Evolutionary conservation across 257 asterid species (phyloP).

Genomic region (Lycium barbarum): DNA sequence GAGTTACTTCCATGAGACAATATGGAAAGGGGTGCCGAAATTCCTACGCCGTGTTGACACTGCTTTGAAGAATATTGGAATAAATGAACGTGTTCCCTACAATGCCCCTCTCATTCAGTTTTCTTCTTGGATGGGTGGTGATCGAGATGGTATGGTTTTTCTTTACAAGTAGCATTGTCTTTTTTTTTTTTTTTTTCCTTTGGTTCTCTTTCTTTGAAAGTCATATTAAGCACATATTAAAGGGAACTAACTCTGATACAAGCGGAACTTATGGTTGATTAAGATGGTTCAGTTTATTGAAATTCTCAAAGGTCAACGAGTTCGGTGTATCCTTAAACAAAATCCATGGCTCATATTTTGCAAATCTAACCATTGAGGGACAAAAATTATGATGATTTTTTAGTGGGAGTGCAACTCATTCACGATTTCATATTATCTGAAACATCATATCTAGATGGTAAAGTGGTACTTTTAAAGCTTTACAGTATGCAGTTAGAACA

Average conservation of each 20-base stretch:
- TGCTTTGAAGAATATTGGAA: conserved; percentile 91
- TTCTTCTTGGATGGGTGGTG: conserved; percentile 99
- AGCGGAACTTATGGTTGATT: neutral
- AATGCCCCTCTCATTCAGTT: conserved; percentile 93
- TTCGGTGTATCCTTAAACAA: neutral
- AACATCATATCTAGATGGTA: conserved; percentile 23
- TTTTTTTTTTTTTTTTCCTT: neutral
- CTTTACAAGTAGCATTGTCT: conserved; percentile 17
- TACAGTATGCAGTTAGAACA: neutral
- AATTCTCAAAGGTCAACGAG: neutral
- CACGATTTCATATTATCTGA: neutral
- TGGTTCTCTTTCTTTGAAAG: neutral
- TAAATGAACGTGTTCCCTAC: conserved; percentile 91
- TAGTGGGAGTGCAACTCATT: neutral
- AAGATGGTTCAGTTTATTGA: conserved; percentile 21
- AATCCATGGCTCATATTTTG: neutral
- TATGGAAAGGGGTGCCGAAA: conserved; percentile 96
- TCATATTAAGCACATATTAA: conserved; percentile 2
- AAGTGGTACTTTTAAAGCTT: neutral
- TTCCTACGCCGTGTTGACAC: conserved; percentile 92
- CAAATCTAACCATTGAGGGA: conserved; percentile 9
- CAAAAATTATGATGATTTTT: neutral
- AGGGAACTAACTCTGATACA: neutral
- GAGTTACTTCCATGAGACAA: conserved; percentile 97
- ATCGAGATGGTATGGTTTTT: conserved; percentile 76